A percentile compares a stretch with the other conserved stretches of the same genome.
phyloP scores from a whole-genome alignment of 2,329 filamentous ascomycete genomes.

The Paraphoma sp. region DNA sequence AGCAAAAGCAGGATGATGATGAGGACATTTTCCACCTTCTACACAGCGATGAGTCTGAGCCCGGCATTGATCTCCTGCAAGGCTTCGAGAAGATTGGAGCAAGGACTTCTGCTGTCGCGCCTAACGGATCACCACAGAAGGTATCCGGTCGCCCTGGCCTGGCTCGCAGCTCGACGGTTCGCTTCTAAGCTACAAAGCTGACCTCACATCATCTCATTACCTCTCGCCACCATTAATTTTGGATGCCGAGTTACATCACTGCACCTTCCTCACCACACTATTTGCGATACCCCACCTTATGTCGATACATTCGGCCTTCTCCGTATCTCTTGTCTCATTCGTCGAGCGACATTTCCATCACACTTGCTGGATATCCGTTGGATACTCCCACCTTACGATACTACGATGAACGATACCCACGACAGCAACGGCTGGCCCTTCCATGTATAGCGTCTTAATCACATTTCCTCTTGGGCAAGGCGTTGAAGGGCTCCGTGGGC shows the following conservation, averaged over 20 bases:
- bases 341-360: constrained; percentile 14
- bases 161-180: constrained; percentile 40
- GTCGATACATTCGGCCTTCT: constrained; percentile 12
- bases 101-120: constrained; percentile 35
- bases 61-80: constrained; percentile 74
- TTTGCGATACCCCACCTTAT: constrained; percentile 26
- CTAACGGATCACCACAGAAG: constrained; percentile 46
- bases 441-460: constrained; percentile 31
- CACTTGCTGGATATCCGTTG: constrained; percentile 24
- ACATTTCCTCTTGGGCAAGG: constrained; percentile 23
- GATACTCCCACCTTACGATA: constrained; percentile 36
- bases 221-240: constrained; percentile 5
- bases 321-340: constrained; percentile 12
- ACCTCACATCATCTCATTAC: not conserved
- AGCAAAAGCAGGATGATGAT: constrained; percentile 49
- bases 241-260: not conserved
- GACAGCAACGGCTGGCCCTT: constrained; percentile 36
- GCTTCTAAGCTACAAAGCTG: constrained; percentile 31
- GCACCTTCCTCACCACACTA: constrained; percentile 11
- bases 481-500: constrained; percentile 22
- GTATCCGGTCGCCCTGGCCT: constrained; percentile 34
- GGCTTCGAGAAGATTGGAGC: constrained; percentile 77
- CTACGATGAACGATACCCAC: constrained; percentile 49
- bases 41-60: constrained; percentile 65
- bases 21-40: constrained; percentile 65